Evolutionary conservation across 1,284 basidiomycete species (phyloP), one percentile per base, ranked within the genome.

Genomic region (Schizophyllum commune): DNA sequence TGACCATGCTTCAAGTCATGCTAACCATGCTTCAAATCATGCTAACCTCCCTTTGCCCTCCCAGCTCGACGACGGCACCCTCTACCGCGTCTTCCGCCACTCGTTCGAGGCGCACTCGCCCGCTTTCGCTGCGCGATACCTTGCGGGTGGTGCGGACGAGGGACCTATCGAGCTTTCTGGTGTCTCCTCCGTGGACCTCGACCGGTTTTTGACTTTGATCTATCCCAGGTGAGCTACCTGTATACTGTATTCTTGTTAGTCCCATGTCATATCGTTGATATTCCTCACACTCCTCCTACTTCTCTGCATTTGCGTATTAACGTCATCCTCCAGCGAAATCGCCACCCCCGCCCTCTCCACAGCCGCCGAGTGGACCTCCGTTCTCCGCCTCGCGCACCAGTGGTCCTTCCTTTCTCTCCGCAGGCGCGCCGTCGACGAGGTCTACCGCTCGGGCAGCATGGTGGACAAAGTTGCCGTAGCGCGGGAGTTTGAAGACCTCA

Each of bases 351-450:
- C 39, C 9, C 39, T 47, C 39, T 4, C 39, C 39, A 47, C 39
- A 3, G 13, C 39, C 39, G 8, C 8, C 39, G 39, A 64, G 0
- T 76, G 75, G 74, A 1, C 65, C 0, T 62, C 57, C 0, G 68
- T 76, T n/a, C 68, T 75, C 1, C 62, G 62, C 3, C 68, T 76
- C 7, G 60, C 73, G 13, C 65, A 60, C 0, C 64, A 66, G 20
- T 75, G 72, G 74, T 32, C 60, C 0, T 75, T 75, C 17, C 22
- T 60, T 0, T 63, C 62, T n/a, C 63, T 73, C 11, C 69, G 58
- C 27, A 63, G 65, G 0, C 32, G 70, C 0, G 71, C 73, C 0
- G 34, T 74, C 19, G 61, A 65, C 4, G 63, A 70, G 21, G 32
- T 65, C 2, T 11, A 17, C 8, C 9, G 39, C 13, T 3, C 9